These are phyloP conservation scores for Lachnellula willkommii DNA, from an alignment of 2,329 filamentous ascomycete genomes.

Conservation along the genomic window DNA sequence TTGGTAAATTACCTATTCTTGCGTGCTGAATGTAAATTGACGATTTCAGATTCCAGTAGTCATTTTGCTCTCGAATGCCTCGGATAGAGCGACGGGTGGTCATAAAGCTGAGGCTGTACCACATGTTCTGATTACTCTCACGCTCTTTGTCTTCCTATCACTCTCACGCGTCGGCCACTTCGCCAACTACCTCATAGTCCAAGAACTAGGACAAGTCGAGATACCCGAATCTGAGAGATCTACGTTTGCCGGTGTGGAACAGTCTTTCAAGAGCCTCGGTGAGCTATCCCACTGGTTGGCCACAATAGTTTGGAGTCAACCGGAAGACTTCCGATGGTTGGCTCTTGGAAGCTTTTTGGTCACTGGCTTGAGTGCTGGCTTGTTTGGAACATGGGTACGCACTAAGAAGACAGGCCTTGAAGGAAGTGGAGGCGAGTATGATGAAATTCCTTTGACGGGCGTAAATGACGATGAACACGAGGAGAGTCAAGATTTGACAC, in stretches of 20 bases:
- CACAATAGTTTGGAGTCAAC: slow-evolving; percentile 33
- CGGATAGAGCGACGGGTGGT: not conserved
- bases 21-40: not conserved
- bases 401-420: slow-evolving; percentile 1
- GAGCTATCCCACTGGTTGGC: slow-evolving; percentile 35
- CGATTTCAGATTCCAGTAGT: slow-evolving; percentile 31
- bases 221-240: slow-evolving; percentile 33
- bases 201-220: slow-evolving; percentile 38
- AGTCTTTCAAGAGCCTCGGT: slow-evolving; percentile 34
- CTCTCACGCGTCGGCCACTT: slow-evolving; percentile 38
- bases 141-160: slow-evolving; percentile 36
- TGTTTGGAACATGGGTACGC: slow-evolving; percentile 35
- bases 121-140: slow-evolving; percentile 11
- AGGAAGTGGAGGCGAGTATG: not conserved
- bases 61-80: slow-evolving; percentile 28
- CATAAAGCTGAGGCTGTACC: slow-evolving; percentile 4
- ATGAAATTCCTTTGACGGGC: slow-evolving; percentile 2
- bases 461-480: not conserved
- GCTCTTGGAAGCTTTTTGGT: slow-evolving; percentile 33
- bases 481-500: not conserved
- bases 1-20: slow-evolving; percentile 27
- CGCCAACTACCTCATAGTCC: slow-evolving; percentile 37
- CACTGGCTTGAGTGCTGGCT: slow-evolving; percentile 28
- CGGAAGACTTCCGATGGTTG: slow-evolving; percentile 35
- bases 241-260: slow-evolving; percentile 38